Evolutionary conservation across 176 grass and related monocot species (phyloP).

Genomic region (Zoysia pacifica): DNA sequence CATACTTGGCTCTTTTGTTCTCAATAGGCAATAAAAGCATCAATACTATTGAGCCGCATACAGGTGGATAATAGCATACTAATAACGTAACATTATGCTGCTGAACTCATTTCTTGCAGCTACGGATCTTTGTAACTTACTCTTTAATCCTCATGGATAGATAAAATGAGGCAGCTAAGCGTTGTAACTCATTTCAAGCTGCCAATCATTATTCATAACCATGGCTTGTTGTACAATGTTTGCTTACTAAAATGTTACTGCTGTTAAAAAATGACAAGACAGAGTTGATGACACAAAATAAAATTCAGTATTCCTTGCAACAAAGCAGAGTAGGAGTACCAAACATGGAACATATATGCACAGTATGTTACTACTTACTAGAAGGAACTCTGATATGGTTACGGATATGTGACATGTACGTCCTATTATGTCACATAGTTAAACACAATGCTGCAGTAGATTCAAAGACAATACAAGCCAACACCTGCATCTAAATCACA

Average conservation of each 20-base stretch:
- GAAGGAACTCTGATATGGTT: background rate
- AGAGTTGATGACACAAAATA: too few species aligned
- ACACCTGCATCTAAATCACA: slow-evolving; percentile 23
- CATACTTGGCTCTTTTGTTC: background rate
- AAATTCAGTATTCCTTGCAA: too few species aligned
- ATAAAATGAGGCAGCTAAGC: slow-evolving; percentile 26
- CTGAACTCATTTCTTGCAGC: background rate
- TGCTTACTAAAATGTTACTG: background rate
- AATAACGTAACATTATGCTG: background rate
- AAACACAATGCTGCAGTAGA: background rate
- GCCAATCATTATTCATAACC: background rate
- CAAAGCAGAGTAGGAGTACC: too few species aligned
- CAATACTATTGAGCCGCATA: background rate
- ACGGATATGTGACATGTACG: background rate
- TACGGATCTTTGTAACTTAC: background rate
- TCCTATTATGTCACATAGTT: slow-evolving; percentile 3
- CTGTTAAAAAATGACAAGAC: too few species aligned
- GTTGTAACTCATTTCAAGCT: slow-evolving; percentile 7
- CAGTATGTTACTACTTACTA: background rate
- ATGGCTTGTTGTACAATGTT: slow-evolving; percentile 6
- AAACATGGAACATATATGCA: too few species aligned
- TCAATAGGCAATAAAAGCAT: background rate
- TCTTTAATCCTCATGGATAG: background rate
- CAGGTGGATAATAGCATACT: background rate
- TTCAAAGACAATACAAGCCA: background rate